Evolutionary conservation across 306 rosid genomes (phyloP).

Genomic region (Begonia masoniana): DNA sequence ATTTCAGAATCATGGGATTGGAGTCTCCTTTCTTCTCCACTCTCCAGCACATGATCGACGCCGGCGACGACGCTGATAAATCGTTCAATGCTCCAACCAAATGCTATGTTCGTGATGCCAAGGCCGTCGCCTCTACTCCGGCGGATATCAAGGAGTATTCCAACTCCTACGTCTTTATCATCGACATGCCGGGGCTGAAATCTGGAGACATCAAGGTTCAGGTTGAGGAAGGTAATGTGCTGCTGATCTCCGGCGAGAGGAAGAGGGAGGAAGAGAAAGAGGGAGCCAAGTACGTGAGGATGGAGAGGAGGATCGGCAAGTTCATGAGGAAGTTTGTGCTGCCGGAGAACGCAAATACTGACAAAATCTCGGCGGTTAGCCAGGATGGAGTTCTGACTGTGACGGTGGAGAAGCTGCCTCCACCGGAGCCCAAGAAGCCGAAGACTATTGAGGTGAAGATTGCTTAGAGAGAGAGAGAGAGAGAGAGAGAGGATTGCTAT

Average conservation of each 20-base stretch:
- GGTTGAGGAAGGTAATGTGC: slow-evolving; percentile 80
- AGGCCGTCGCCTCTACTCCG: slow-evolving; percentile 84
- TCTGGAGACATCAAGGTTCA: slow-evolving; percentile 81
- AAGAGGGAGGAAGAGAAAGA: slow-evolving; percentile 85
- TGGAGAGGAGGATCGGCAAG: slow-evolving; percentile 87
- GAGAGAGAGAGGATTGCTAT: neutral
- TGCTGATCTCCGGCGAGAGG: slow-evolving; percentile 73
- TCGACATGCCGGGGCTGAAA: slow-evolving; percentile 87
- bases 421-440: slow-evolving; percentile 91
- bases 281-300: slow-evolving; percentile 55
- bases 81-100: slow-evolving; percentile 42
- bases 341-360: slow-evolving; percentile 70
- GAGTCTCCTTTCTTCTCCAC: slow-evolving; percentile 54
- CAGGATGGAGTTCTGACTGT: slow-evolving; percentile 85
- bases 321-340: slow-evolving; percentile 75
- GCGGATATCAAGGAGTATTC: slow-evolving; percentile 73
- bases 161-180: slow-evolving; percentile 45
- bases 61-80: slow-evolving; percentile 40
- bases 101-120: slow-evolving; percentile 64
- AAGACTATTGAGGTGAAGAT: slow-evolving; percentile 69
- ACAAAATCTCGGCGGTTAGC: slow-evolving; percentile 53
- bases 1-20: slow-evolving; percentile 44
- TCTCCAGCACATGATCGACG: slow-evolving; percentile 45
- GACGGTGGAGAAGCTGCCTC: slow-evolving; percentile 67
- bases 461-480: slow-evolving; percentile 16